Percentiles rank a stretch among this genome's conserved stretches.
Evolutionary conservation across 2,329 filamentous ascomycete species (phyloP).

Genomic region (Fusarium agapanthi): DNA sequence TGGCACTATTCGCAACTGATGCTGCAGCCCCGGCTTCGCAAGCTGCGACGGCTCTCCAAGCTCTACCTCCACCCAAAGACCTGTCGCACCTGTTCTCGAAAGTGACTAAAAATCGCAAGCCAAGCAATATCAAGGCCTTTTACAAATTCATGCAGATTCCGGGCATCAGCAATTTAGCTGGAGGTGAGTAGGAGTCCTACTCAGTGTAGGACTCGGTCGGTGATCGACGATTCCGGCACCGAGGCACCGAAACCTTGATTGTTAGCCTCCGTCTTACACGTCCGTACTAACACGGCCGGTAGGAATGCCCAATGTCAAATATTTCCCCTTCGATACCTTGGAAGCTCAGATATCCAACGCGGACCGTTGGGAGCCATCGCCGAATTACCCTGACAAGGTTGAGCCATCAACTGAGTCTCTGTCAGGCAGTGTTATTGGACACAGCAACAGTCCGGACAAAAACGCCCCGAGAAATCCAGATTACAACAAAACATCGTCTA

Average conservation of each 20-base stretch:
- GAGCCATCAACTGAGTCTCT: constrained; percentile 9
- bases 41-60: constrained; percentile 15
- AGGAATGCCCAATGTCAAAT: constrained; percentile 82
- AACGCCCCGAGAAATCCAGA: constrained; percentile 29
- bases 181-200: constrained; percentile 66
- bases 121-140: constrained; percentile 78
- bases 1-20: constrained; percentile 36
- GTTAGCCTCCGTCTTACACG: background rate
- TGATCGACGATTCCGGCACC: background rate
- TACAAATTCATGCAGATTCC: constrained; percentile 84
- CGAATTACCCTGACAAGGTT: constrained; percentile 61
- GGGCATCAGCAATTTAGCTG: constrained; percentile 69
- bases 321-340: constrained; percentile 92
- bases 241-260: background rate
- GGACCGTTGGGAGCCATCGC: constrained; percentile 78
- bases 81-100: constrained; percentile 82
- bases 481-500: constrained; percentile 53
- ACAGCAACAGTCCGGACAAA: background rate
- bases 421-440: background rate
- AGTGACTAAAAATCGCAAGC: constrained; percentile 69
- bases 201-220: background rate
- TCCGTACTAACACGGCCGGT: constrained; percentile 11
- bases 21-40: background rate
- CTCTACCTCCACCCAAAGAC: constrained; percentile 65
- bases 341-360: constrained; percentile 79